phyloP scores from a whole-genome alignment of 2,329 filamentous ascomycete species.

The Epichloe amarillans region DNA sequence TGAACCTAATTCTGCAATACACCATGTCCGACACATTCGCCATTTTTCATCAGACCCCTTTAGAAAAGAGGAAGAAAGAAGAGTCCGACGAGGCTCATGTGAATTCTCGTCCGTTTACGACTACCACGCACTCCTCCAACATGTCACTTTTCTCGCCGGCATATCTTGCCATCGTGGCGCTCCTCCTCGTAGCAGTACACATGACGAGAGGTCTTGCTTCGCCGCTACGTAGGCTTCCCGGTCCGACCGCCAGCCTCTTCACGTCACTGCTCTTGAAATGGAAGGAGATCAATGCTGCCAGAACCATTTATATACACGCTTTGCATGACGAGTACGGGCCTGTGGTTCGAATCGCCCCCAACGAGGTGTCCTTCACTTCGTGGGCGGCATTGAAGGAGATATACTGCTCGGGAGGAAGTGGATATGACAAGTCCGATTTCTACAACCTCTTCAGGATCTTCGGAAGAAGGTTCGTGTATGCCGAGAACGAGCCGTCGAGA shows the following conservation, averaged over 20 bases:
- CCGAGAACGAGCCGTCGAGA: background rate
- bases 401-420: slow-evolving; percentile 47
- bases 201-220: slow-evolving; percentile 18
- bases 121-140: background rate
- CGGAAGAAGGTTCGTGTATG: slow-evolving; percentile 32
- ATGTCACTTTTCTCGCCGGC: slow-evolving; percentile 17
- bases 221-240: slow-evolving; percentile 30
- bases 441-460: slow-evolving; percentile 49
- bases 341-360: slow-evolving; percentile 32
- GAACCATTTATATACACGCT: slow-evolving; percentile 43
- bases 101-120: background rate
- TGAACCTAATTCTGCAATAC: too few species aligned
- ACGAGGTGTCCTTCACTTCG: slow-evolving; percentile 31
- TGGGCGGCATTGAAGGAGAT: slow-evolving; percentile 27
- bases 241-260: slow-evolving; percentile 33
- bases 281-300: slow-evolving; percentile 39
- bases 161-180: slow-evolving; percentile 11
- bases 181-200: slow-evolving; percentile 13
- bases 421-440: slow-evolving; percentile 52
- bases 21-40: too few species aligned
- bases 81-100: background rate
- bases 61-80: too few species aligned
- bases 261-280: slow-evolving; percentile 39
- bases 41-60: too few species aligned
- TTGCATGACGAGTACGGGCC: slow-evolving; percentile 28